Percentiles rank a stretch among this genome's conserved stretches.
phyloP scores from a whole-genome alignment of 345 rosid genomes.

The Pugionium dolabratum region DNA sequence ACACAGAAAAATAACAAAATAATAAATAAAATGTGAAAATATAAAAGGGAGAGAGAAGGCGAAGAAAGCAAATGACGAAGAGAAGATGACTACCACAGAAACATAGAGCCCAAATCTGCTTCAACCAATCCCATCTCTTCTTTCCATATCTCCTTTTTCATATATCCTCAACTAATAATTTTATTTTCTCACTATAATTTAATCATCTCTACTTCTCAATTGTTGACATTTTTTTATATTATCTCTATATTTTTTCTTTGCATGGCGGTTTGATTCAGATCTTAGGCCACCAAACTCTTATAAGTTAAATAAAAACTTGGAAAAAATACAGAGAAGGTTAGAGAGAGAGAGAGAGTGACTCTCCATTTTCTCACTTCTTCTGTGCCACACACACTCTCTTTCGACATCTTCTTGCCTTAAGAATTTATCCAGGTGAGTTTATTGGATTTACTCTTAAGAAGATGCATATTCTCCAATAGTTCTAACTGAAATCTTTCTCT shows the following conservation, averaged over 20 bases:
- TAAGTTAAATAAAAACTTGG: background rate
- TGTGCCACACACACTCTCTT: conserved; percentile 38
- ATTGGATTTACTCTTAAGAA: conserved; percentile 5
- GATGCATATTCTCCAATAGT: background rate
- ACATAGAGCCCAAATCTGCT: conserved; percentile 50
- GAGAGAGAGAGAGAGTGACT: background rate
- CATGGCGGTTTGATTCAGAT: conserved; percentile 26
- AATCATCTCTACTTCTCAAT: background rate
- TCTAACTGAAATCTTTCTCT: too few relatives aligned
- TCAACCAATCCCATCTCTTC: conserved; percentile 56
- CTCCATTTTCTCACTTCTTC: conserved; percentile 21
- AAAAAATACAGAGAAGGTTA: background rate
- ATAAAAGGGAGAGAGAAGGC: conserved; percentile 17
- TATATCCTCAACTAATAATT: conserved; percentile 17
- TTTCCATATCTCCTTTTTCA: conserved; percentile 51
- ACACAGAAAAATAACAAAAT: background rate
- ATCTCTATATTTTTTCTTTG: conserved; percentile 11
- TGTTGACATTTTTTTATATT: background rate
- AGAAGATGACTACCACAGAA: conserved; percentile 52
- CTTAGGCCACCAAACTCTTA: conserved; percentile 15
- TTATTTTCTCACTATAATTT: background rate
- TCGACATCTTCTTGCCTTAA: background rate
- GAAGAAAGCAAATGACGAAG: conserved; percentile 28
- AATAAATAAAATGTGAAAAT: conserved; percentile 6
- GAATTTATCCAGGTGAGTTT: conserved; percentile 19